Base-by-base conservation (phyloP, 768 basidiomycete genomes). In the Collybia sp. region DNA sequence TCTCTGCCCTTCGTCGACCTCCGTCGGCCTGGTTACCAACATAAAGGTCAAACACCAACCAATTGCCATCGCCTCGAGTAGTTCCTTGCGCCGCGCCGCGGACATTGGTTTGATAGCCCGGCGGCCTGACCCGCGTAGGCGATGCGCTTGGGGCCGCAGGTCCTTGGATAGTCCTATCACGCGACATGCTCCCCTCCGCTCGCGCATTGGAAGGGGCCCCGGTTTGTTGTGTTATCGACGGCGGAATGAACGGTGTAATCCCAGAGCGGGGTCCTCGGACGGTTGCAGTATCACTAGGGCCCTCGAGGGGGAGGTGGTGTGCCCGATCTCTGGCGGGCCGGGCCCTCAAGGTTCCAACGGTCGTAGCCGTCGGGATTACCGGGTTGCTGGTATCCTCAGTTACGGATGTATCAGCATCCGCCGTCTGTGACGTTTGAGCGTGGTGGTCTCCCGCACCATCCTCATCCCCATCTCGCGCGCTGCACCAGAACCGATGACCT, bases 401-500 rank as follows among this genome's bases (percentile, higher is more conserved):
- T 13, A 20, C 30, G 11, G 39, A 47, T 4, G 30, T 30, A 6
- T 11, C 31, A 1, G 30, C 45, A 1, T 37, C 39, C 38, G 43
- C 41, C 11, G 41, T 18, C 12, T 45, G 36, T 19, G 20, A 38
- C 18, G 30, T 33, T 33, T 35, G 51, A 43, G 20, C 44, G 30
- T 15, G 51, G 17, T 12, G 40, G n/a, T 63, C 58, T 2, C 49
- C 58, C 9, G 52, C 34, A 12, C 44, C 56, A 41, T 76, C 75
- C 3, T 77, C 77, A 35, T 78, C 75, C 3, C 62, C 71, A 31
- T 76, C 76, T 53, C 71, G 75, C 10, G 81, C 85, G 49, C 80
- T 85, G 58, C 90, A 94, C 93, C 93, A 94, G 60, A 94, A 97
- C 46, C 94, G 73, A 62, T 97, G 94, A 0, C 95, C 94, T 56